Evolutionary conservation across 1,284 basidiomycete genomes (phyloP).

Genomic region (Cryptococcus sp.): DNA sequence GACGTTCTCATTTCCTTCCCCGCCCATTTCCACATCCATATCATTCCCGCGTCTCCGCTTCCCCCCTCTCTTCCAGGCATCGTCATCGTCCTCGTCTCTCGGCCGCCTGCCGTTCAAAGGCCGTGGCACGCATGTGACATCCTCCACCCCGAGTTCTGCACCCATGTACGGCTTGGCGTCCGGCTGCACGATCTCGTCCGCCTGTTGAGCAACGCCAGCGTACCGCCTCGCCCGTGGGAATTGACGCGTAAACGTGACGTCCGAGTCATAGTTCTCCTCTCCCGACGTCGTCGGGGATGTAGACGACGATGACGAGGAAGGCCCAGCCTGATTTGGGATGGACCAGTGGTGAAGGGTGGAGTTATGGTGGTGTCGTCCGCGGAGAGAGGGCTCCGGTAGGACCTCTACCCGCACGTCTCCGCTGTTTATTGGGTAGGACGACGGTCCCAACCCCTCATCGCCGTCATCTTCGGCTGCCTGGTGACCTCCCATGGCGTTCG

Average conservation of each 20-base stretch:
- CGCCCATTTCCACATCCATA: constrained; percentile 28
- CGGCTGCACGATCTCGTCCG: constrained; percentile 30
- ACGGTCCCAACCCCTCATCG: constrained; percentile 6
- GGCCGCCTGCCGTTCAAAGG: constrained; percentile 3
- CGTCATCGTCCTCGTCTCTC: constrained; percentile 9
- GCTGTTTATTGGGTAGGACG: not conserved
- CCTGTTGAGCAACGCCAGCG: constrained; percentile 20
- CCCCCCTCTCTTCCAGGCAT: not conserved
- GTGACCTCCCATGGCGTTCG: not conserved
- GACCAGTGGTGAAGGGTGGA: constrained; percentile 14
- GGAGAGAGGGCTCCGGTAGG: not conserved
- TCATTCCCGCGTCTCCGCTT: constrained; percentile 4
- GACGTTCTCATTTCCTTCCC: constrained; percentile 7
- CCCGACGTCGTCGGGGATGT: constrained; percentile 21
- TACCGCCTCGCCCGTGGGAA: constrained; percentile 8
- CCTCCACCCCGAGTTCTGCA: constrained; percentile 15
- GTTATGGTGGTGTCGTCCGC: constrained; percentile 1
- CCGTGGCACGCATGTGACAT: constrained; percentile 14
- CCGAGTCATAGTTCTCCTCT: constrained; percentile 31
- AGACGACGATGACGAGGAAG: constrained; percentile 19
- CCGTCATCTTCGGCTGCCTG: constrained; percentile 2
- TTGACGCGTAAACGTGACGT: constrained; percentile 24
- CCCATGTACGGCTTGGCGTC: not conserved
- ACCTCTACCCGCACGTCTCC: constrained; percentile 16
- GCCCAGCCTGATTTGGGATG: constrained; percentile 10